These are phyloP conservation scores for Carex cristatella DNA, from an alignment of 176 grass and related monocot species.

Conservation along the genomic window DNA sequence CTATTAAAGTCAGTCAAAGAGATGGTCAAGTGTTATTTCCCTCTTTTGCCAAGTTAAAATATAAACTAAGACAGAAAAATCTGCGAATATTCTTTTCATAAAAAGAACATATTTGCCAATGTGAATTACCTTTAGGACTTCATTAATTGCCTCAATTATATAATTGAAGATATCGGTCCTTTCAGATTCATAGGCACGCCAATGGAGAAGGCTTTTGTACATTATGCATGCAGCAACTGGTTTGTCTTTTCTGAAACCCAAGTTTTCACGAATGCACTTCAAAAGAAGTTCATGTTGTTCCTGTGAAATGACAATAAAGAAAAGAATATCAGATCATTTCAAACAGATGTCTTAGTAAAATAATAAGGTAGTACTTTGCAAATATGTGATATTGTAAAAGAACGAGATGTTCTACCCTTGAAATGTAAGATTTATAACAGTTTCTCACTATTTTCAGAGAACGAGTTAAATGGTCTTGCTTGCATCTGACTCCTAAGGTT, in stretches of 20 bases:
- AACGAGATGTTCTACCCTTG: neutral
- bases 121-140: constrained; percentile 67
- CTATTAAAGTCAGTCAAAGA: constrained; percentile 28
- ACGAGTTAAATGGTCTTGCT: neutral
- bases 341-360: neutral
- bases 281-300: constrained; percentile 84
- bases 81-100: neutral
- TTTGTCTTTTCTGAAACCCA: constrained; percentile 83
- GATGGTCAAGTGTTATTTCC: neutral
- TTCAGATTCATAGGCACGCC: constrained; percentile 86
- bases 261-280: constrained; percentile 80
- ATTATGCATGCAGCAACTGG: constrained; percentile 87
- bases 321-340: constrained; percentile 20
- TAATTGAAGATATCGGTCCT: constrained; percentile 94
- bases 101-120: neutral
- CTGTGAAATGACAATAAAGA: constrained; percentile 36
- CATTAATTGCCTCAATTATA: constrained; percentile 83
- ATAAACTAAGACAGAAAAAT: neutral
- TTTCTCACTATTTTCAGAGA: neutral
- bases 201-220: constrained; percentile 79
- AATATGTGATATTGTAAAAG: constrained; percentile 3
- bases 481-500: neutral
- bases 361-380: neutral
- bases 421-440: neutral
- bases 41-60: neutral